Conservation (phyloP, 352 stramenopile genomes). For the Discostella stelligera region DNA sequence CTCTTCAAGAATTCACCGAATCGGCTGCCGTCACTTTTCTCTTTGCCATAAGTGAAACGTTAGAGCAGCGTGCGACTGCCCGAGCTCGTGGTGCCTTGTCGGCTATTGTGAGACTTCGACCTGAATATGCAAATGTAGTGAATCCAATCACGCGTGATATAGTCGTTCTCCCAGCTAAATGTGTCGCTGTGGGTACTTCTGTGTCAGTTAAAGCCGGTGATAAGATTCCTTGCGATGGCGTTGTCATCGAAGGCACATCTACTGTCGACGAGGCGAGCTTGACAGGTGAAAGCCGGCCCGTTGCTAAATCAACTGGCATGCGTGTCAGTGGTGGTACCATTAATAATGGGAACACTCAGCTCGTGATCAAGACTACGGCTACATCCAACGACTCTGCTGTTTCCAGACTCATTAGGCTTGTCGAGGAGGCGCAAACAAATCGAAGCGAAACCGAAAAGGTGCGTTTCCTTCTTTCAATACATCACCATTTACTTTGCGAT, state of each 20-base stretch:
- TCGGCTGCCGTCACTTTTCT: constrained; percentile 78
- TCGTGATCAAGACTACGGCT: constrained; percentile 64
- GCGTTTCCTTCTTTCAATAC: neutral
- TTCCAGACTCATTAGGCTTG: constrained; percentile 71
- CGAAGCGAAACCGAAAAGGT: constrained; percentile 61
- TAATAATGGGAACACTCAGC: constrained; percentile 57
- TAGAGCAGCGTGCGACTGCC: constrained; percentile 65
- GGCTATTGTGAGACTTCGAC: constrained; percentile 66
- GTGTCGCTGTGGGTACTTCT: constrained; percentile 83
- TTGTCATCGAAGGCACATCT: constrained; percentile 86
- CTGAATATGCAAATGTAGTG: constrained; percentile 69
- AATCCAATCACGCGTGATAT: constrained; percentile 62
- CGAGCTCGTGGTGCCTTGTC: constrained; percentile 70
- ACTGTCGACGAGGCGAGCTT: constrained; percentile 90
- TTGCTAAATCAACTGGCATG: constrained; percentile 68
- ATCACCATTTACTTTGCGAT: neutral
- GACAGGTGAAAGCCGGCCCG: constrained; percentile 90
- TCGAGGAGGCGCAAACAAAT: constrained; percentile 81
- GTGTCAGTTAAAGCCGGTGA: constrained; percentile 89
- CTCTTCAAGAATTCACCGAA: constrained; percentile 75
- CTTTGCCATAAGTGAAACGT: constrained; percentile 72
- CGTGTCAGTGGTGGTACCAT: constrained; percentile 74
- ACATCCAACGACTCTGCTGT: constrained; percentile 70
- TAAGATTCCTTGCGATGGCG: constrained; percentile 90
- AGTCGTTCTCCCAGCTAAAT: constrained; percentile 58